phyloP scores from a whole-genome alignment of 208 protist species.

The Trypanosoma brucei region DNA sequence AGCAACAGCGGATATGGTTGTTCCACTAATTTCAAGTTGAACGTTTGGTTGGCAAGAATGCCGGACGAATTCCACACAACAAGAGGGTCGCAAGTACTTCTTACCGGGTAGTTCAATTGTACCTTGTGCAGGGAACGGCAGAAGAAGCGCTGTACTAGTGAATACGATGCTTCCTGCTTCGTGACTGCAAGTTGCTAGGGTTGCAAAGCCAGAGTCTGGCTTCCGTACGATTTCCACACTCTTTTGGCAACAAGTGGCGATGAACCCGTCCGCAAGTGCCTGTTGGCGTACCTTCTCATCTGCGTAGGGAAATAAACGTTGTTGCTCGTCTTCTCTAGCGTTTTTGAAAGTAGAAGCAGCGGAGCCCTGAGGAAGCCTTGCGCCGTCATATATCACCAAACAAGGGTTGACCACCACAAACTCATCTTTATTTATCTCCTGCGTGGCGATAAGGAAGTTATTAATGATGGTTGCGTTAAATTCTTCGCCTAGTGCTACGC shows the following conservation, averaged over 20 bases:
- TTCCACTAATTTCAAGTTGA: constrained; percentile 60
- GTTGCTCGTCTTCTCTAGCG: constrained; percentile 50
- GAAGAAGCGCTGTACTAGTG: constrained; percentile 51
- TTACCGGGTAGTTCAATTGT: constrained; percentile 74
- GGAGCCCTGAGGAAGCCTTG: constrained; percentile 14
- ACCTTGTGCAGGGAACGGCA: constrained; percentile 73
- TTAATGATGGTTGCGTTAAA: constrained; percentile 81
- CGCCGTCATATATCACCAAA: constrained; percentile 52
- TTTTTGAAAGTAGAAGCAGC: constrained; percentile 44
- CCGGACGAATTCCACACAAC: constrained; percentile 70
- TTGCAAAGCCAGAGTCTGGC: constrained; percentile 31
- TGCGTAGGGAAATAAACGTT: constrained; percentile 59
- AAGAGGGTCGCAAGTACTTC: constrained; percentile 67
- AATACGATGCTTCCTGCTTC: constrained; percentile 54
- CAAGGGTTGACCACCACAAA: constrained; percentile 67
- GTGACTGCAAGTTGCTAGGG: constrained; percentile 37
- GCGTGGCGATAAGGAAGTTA: constrained; percentile 64
- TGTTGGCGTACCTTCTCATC: constrained; percentile 77
- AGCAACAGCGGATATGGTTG: constrained; percentile 61
- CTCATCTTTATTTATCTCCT: constrained; percentile 30
- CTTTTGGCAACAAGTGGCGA: constrained; percentile 47
- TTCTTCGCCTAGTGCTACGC: constrained; percentile 34
- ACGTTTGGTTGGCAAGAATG: constrained; percentile 87
- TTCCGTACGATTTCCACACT: constrained; percentile 44
- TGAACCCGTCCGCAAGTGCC: constrained; percentile 63